These are phyloP conservation scores for Trichoderma endophyticum DNA, from an alignment of 2,329 filamentous ascomycete species.

Conservation along the genomic window DNA sequence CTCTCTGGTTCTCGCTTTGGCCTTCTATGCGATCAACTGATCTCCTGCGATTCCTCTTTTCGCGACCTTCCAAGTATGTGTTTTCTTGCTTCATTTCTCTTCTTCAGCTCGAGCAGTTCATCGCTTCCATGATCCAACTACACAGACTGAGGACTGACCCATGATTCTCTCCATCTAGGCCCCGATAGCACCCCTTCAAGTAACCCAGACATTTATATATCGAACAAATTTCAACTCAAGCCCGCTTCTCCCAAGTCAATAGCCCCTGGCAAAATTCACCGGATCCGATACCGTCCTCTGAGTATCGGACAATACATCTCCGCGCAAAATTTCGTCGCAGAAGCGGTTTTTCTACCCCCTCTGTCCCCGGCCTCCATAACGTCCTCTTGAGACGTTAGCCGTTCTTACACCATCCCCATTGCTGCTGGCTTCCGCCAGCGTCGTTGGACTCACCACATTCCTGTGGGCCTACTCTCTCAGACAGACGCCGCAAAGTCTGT, in stretches of 20 bases:
- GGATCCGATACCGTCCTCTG: slow-evolving; percentile 76
- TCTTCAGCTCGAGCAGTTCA: background rate
- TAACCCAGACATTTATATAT: background rate
- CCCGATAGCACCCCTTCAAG: slow-evolving; percentile 55
- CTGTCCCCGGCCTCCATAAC: slow-evolving; percentile 89
- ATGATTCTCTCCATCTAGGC: slow-evolving; percentile 38
- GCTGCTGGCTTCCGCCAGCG: slow-evolving; percentile 87
- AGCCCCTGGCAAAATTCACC: slow-evolving; percentile 33
- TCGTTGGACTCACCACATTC: slow-evolving; percentile 56
- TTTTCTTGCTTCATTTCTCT: background rate
- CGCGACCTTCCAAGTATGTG: slow-evolving; percentile 80
- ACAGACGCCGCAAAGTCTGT: slow-evolving; percentile 92
- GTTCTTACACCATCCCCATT: slow-evolving; percentile 44
- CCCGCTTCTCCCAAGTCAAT: slow-evolving; percentile 17
- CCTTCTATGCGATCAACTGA: slow-evolving; percentile 88
- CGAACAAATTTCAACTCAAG: slow-evolving; percentile 17
- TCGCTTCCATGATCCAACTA: background rate
- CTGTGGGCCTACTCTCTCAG: slow-evolving; percentile 98
- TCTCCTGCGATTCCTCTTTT: slow-evolving; percentile 88
- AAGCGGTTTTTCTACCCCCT: slow-evolving; percentile 80
- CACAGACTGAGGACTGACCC: background rate
- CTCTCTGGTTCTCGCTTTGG: slow-evolving; percentile 28
- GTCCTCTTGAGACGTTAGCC: slow-evolving; percentile 64
- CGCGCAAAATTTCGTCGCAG: slow-evolving; percentile 84
- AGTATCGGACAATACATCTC: slow-evolving; percentile 71